Evolutionary conservation across 2,329 filamentous ascomycete species (phyloP).

Genomic region (Colletotrichum lindemuthianum): DNA sequence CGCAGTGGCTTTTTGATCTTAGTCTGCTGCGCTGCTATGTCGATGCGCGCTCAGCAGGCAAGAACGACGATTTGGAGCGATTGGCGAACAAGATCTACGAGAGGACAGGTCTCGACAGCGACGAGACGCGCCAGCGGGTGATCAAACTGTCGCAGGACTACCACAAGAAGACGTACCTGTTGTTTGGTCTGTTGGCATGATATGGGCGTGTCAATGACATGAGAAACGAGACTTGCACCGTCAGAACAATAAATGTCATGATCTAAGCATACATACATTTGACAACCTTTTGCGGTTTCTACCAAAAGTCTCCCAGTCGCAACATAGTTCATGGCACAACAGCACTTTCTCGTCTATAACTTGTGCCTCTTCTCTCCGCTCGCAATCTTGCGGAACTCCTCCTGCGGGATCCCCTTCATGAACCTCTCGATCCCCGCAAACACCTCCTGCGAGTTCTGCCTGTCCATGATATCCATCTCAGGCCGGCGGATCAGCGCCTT

Average conservation of each 20-base stretch:
- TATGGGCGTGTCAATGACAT: conserved; percentile 12
- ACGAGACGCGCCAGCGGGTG: conserved; percentile 64
- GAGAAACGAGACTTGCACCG: no score
- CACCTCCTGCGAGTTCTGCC: conserved; percentile 83
- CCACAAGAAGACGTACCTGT: conserved; percentile 82
- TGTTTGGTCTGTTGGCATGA: conserved; percentile 80
- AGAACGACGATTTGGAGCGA: conserved; percentile 48
- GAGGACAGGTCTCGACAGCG: conserved; percentile 56
- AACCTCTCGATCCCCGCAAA: conserved; percentile 88
- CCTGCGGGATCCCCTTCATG: conserved; percentile 81
- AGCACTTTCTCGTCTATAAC: conserved; percentile 61
- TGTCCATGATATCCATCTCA: conserved; percentile 77
- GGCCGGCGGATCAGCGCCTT: conserved; percentile 84
- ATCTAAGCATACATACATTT: neutral
- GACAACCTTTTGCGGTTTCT: neutral
- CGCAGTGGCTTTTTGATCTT: conserved; percentile 72
- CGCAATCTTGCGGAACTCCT: conserved; percentile 87
- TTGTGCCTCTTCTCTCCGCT: conserved; percentile 95
- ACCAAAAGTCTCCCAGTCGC: no score
- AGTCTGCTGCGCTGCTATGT: conserved; percentile 60
- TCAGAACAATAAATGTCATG: neutral
- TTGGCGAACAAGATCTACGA: conserved; percentile 58
- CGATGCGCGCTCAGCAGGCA: conserved; percentile 40
- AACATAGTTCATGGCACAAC: neutral
- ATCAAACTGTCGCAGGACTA: conserved; percentile 76